Evolutionary conservation across 1,284 basidiomycete species (phyloP), one percentile per base, ranked within the genome.

Genomic region (Leccinum cinnamomeum): DNA sequence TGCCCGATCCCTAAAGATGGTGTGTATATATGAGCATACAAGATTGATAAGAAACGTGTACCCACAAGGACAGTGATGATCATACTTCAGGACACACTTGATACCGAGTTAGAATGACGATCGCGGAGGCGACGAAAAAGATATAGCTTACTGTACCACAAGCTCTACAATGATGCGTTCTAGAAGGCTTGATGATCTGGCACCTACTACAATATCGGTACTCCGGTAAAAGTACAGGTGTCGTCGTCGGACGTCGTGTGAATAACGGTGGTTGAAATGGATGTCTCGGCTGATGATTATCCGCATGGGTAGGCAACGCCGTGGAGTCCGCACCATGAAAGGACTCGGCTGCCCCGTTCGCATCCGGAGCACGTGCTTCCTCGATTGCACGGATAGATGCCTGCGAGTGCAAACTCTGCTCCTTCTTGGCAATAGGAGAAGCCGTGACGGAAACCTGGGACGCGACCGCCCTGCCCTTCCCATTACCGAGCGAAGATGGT

Each of bases 121-220:
- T 0, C 50, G 53, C 16, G 51, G 8, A 14, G 18, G 5, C 37
- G 57, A 62, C 33, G 2, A 30, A 46, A 63, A 35, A 44, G 37
- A 28, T 12, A 44, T 5, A 5, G 72, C 80, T 65, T 60, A 84
- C 84, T 7, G 78, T 83, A 7, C 81, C 85, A 70, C 87, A 88
- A 5, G 79, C 75, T 33, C 82, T 76, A 69, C 88, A 90, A 69
- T 90, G 87, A 72, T 90, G 88, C 8, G 85, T 71, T 46, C 88
- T 71, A 50, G 79, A 78, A 0, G 88, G 87, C 68, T 87, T 89
- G 62, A 82, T 68, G 23, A 84, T 77, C 10, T 76, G 77, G 54
- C 85, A 84, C 44, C 70, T 75, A 23, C 65, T 64, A 65, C 85
- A 86, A 66, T 84, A 86, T 53, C 84, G 75, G 67, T 81, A 79